Evolutionary conservation across 2,329 filamentous ascomycete species (phyloP).

Genomic region (Diaporthe helianthi): DNA sequence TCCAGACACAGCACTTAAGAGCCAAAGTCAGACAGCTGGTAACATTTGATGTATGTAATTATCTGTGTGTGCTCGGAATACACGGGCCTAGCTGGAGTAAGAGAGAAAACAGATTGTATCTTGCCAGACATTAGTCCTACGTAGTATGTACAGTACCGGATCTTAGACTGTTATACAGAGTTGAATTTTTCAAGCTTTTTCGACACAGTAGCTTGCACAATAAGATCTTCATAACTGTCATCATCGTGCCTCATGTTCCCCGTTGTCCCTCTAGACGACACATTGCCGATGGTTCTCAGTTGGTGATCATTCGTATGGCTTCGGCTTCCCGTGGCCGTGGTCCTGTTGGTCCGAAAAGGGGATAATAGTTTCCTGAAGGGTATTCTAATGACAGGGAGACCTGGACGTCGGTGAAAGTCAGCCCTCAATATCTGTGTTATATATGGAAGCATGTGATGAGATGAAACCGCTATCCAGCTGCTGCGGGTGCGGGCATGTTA

Average conservation of each 20-base stretch:
- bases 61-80: no score
- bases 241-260: neutral
- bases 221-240: conserved; percentile 11
- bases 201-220: neutral
- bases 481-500: neutral
- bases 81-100: no score
- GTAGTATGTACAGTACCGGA: neutral
- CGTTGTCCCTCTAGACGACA: neutral
- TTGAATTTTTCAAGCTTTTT: neutral
- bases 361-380: neutral
- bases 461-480: neutral
- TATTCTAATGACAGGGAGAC: neutral
- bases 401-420: neutral
- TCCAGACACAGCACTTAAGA: neutral
- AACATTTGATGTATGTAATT: neutral
- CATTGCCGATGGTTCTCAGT: neutral
- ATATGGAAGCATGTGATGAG: neutral
- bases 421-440: no score
- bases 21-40: neutral
- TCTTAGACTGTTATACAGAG: neutral
- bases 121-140: neutral
- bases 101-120: no score
- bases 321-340: conserved; percentile 6
- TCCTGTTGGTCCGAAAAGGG: neutral
- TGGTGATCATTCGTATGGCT: neutral